A percentile compares a stretch with the other conserved stretches of the same genome.
Evolutionary conservation across 2,329 filamentous ascomycete genomes (phyloP).

Genomic region (Torrubiella hemipterigena): DNA sequence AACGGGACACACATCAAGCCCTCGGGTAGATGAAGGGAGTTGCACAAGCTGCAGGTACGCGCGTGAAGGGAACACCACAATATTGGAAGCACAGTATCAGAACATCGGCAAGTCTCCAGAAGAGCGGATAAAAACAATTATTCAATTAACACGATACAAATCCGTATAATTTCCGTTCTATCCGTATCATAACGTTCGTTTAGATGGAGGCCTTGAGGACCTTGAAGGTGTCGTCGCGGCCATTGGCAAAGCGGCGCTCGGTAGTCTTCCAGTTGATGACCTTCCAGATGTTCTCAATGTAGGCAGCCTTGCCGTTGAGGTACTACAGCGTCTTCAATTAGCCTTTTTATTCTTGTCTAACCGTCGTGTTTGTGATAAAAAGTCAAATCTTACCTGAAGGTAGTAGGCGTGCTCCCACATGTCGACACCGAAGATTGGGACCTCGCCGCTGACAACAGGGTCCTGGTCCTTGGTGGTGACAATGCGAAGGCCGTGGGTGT

Average conservation of each 20-base stretch:
- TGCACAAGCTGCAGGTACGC: too few relatives aligned
- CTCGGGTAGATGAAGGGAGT: too few relatives aligned
- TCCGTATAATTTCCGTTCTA: background rate
- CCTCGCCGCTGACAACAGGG: conserved; percentile 49
- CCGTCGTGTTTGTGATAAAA: background rate
- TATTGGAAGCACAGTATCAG: too few relatives aligned
- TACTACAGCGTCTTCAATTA: conserved; percentile 41
- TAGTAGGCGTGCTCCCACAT: conserved; percentile 97
- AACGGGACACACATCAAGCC: too few relatives aligned
- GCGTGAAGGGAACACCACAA: too few relatives aligned
- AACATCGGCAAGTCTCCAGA: too few relatives aligned
- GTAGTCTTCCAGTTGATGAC: conserved; percentile 68
- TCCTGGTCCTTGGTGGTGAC: conserved; percentile 83
- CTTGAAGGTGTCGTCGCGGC: conserved; percentile 32
- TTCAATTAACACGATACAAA: background rate
- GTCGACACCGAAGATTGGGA: conserved; percentile 68
- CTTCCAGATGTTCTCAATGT: conserved; percentile 66
- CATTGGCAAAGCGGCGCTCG: conserved; percentile 47
- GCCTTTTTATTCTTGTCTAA: too few relatives aligned
- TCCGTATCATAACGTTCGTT: conserved; percentile 1
- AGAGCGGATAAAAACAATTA: background rate
- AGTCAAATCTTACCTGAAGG: conserved; percentile 44
- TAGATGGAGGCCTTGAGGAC: conserved; percentile 29
- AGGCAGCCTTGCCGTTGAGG: conserved; percentile 62
- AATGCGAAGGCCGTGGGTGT: conserved; percentile 51